Conservation (phyloP, 2,329 filamentous ascomycete species). For the Colletotrichum magnum region DNA sequence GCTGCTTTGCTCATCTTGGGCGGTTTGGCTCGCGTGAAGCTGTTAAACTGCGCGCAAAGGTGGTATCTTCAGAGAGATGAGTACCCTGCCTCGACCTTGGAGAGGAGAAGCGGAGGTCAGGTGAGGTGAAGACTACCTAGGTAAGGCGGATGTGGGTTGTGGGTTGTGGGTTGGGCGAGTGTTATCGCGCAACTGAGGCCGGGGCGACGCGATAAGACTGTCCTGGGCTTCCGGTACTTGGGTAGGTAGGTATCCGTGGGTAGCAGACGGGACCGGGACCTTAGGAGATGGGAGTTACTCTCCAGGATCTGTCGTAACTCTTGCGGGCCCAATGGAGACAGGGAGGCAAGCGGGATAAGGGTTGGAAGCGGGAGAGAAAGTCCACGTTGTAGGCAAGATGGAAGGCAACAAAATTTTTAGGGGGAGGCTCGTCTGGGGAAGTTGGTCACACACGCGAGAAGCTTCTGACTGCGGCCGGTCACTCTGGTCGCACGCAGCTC, state of each 20-base stretch:
- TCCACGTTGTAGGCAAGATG: background rate
- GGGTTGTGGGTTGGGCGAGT: slow-evolving; percentile 36
- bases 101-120: slow-evolving; percentile 20
- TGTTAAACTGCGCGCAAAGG: slow-evolving; percentile 7
- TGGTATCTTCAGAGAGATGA: slow-evolving; percentile 10
- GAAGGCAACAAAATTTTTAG: slow-evolving; percentile 4
- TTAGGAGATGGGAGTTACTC: slow-evolving; percentile 6
- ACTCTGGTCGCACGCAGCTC: slow-evolving; percentile 20
- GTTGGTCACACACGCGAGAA: slow-evolving; percentile 33
- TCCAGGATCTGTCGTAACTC: slow-evolving; percentile 20
- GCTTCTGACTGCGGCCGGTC: slow-evolving; percentile 35
- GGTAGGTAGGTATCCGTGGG: background rate
- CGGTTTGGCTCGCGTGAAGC: slow-evolving; percentile 13
- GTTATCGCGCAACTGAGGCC: slow-evolving; percentile 26
- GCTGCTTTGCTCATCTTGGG: slow-evolving; percentile 59
- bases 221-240: background rate
- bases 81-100: slow-evolving; percentile 30
- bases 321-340: slow-evolving; percentile 15
- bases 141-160: slow-evolving; percentile 32
- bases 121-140: background rate
- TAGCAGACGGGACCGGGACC: slow-evolving; percentile 21
- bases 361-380: background rate
- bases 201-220: slow-evolving; percentile 35
- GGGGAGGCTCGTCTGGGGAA: slow-evolving; percentile 27
- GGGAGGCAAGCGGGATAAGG: background rate